Evolutionary conservation across 768 basidiomycete genomes (phyloP), one percentile per base, ranked within the genome.

Genomic region (Auriscalpium orientale): DNA sequence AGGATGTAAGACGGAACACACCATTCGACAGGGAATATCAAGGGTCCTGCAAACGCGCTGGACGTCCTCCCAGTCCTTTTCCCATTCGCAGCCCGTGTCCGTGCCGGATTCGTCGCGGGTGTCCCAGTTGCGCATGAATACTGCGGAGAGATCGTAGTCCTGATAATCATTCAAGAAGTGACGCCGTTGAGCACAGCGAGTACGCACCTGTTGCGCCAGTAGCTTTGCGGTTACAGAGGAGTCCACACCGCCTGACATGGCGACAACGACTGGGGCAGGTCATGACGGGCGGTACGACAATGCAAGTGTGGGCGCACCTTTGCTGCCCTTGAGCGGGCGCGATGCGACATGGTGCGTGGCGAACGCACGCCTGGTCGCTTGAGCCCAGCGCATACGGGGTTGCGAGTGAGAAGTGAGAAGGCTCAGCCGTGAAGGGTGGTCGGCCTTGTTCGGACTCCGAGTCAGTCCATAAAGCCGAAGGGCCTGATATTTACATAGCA

Each of bases 61-160:
- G 1, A 97, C 95, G 67, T 95, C 92, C 58, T 87, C 82, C 89
- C 89, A 97, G 64, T 98, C 95, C 57, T 84, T 87, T 71, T 98
- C 87, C 95, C 95, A 98, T 68, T 94, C 91, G 63, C 95, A 98
- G 3, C 89, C 88, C n/a, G 74, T 76, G 65, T 89, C 89, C 0
- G 83, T 79, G 16, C 81, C 86, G 22, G 77, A 82, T 70, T 94
- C 91, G 64, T 93, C 89, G 43, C 85, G 77, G 2, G 86, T 87
- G 63, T 92, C 89, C 95, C 95, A 98, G 57, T 98, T 98, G 20
- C 91, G 81, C 95, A 98, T 98, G 69, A 87, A 98, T 1, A 97
- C 79, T 4, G 91, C 91, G 43, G 88, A 87, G 2, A 95, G 76
- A 64, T 93, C 84, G 60, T 83, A 88, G 58, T 88, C 85, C 87